Evolutionary conservation across 164 flowering plant genomes (phyloP), one percentile per base, ranked within the genome.

Genomic region (Piper betle): DNA sequence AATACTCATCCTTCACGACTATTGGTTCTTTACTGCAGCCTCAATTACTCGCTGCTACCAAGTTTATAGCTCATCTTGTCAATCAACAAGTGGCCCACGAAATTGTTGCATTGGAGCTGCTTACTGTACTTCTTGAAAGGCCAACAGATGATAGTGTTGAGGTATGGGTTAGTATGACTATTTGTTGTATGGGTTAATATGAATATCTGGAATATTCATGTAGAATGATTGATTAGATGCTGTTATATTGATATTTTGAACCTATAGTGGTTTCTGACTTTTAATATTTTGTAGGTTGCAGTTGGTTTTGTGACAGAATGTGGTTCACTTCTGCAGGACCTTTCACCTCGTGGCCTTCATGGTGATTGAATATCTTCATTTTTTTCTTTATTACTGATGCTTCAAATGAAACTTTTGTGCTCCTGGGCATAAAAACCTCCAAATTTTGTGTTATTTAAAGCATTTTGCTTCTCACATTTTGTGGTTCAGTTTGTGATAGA

Each of bases 141-240:
- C 99, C 95, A 10, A 79, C 95, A 1, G 97, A 94, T 77, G 99
- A 91, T 63, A 88, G 99, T 69, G 99, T 94, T 52, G 97, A 94
- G 76, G 70, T n/a, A n/a, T 67, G 39, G 7, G 42, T 63, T 42
- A 7, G 37, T n/a, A n/a, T n/a, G n/a, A n/a, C n/a, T n/a, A n/a
- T n/a, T n/a, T n/a, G n/a, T n/a, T n/a, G n/a, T n/a, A n/a, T n/a
- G n/a, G n/a, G n/a, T n/a, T n/a, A 15, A 4, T 43, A 19, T 12
- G 39, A 13, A n/a, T n/a, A n/a, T n/a, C n/a, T n/a, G n/a, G n/a
- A n/a, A n/a, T n/a, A n/a, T n/a, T n/a, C n/a, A n/a, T n/a, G n/a
- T n/a, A n/a, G n/a, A n/a, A n/a, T n/a, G n/a, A n/a, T n/a, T n/a
- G n/a, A n/a, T n/a, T n/a, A n/a, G n/a, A n/a, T n/a, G n/a, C n/a